Conservation (phyloP, 1,284 basidiomycete genomes). For the Dichomitus squalens region DNA sequence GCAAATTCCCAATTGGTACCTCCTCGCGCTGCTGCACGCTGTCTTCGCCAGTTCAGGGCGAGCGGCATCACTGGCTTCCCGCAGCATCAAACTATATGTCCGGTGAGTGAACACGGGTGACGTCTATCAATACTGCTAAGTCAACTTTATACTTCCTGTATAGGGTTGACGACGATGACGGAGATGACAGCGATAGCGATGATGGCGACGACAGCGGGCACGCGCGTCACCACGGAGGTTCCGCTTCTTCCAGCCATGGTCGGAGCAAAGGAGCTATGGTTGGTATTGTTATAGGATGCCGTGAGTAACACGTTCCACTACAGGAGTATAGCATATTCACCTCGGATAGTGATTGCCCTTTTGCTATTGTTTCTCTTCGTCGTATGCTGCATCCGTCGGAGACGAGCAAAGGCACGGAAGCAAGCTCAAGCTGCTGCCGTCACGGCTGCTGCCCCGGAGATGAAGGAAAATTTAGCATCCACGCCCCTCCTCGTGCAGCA, state of each 20-base stretch:
- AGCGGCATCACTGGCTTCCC: not conserved
- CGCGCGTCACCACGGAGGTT: constrained; percentile 3
- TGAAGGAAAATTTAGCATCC: constrained; percentile 7
- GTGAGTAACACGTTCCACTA: constrained; percentile 18
- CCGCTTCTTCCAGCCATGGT: not conserved
- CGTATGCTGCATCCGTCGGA: constrained; percentile 16
- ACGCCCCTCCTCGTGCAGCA: constrained; percentile 3
- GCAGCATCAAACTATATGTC: not conserved
- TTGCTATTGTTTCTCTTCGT: constrained; percentile 18
- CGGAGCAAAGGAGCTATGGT: constrained; percentile 27
- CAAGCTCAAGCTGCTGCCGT: not conserved
- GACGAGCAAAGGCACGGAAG: constrained; percentile 2
- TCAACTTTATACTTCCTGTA: not conserved
- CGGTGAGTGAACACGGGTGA: not conserved
- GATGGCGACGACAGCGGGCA: constrained; percentile 5
- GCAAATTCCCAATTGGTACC: constrained; percentile 14
- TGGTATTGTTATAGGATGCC: constrained; percentile 30
- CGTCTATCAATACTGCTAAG: not conserved
- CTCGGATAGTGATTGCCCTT: constrained; percentile 10
- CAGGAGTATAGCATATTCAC: not conserved
- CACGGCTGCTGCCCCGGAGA: not conserved
- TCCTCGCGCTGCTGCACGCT: constrained; percentile 12
- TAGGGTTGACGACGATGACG: constrained; percentile 11
- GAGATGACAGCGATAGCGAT: constrained; percentile 13
- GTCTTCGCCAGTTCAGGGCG: constrained; percentile 5